Evolutionary conservation across 352 stramenopile genomes (phyloP).

Genomic region (Phytophthora pistaciae): DNA sequence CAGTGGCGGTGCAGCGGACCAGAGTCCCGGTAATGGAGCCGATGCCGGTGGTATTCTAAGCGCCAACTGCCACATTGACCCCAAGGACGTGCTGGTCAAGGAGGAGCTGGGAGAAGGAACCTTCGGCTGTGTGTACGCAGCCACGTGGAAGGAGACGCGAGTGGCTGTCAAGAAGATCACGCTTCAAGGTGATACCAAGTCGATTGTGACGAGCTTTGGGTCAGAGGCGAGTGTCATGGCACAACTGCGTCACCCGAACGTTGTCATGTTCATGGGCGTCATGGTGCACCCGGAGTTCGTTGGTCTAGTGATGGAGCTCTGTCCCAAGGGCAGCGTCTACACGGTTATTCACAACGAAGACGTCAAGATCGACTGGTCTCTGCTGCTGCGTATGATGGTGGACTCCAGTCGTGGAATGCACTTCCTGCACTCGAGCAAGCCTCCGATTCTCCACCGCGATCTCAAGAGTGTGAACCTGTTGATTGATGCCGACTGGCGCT

Average conservation of each 20-base stretch:
- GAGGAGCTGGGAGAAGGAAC: constrained; percentile 82
- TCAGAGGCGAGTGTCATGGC: constrained; percentile 87
- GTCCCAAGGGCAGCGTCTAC: constrained; percentile 88
- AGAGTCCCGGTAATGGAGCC: constrained; percentile 51
- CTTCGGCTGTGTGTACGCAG: constrained; percentile 81
- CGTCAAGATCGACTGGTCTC: constrained; percentile 86
- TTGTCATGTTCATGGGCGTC: constrained; percentile 93
- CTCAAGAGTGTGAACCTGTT: constrained; percentile 93
- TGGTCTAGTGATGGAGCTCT: constrained; percentile 91
- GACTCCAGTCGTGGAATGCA: constrained; percentile 91
- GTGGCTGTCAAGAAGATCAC: constrained; percentile 90
- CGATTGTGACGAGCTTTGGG: constrained; percentile 85
- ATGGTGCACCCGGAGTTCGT: constrained; percentile 91
- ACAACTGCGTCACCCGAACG: constrained; percentile 84
- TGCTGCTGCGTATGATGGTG: constrained; percentile 89
- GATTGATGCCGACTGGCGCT: constrained; percentile 89
- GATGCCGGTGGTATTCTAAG: constrained; percentile 65
- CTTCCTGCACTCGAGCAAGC: constrained; percentile 91
- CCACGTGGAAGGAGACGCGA: constrained; percentile 82
- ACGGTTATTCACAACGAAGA: constrained; percentile 82
- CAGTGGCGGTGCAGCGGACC: constrained; percentile 71
- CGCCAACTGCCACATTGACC: constrained; percentile 86
- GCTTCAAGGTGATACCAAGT: constrained; percentile 78
- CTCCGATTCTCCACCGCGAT: constrained; percentile 91
- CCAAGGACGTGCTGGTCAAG: constrained; percentile 83